phyloP scores from a whole-genome alignment of 306 rosid species.

The Crataegus laevigata region DNA sequence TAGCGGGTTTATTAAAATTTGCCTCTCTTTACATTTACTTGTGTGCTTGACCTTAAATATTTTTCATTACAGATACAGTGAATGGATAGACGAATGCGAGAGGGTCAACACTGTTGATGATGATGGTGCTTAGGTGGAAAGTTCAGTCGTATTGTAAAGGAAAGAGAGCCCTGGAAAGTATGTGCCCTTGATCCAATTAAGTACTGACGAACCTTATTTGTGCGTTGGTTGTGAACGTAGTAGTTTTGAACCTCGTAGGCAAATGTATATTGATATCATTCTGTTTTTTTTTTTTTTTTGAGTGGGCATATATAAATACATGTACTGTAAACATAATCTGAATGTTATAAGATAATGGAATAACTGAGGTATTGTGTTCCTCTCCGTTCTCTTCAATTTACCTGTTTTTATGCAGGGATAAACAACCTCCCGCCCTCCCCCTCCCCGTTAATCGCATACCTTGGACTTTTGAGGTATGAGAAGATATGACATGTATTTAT shows the following conservation, averaged over 20 bases:
- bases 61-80: constrained; percentile 64
- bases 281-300: background rate
- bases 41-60: background rate
- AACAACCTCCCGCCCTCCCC: too few species aligned
- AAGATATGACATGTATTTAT: too few species aligned
- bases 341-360: background rate
- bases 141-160: background rate
- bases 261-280: background rate
- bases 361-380: background rate
- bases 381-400: background rate
- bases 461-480: too few species aligned
- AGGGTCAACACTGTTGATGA: constrained; percentile 75
- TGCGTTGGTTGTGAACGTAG: background rate
- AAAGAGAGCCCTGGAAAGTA: background rate
- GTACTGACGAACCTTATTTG: background rate
- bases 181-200: background rate
- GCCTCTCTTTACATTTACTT: background rate
- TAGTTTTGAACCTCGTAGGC: background rate
- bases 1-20: background rate
- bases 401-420: background rate
- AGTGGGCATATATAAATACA: background rate
- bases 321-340: background rate
- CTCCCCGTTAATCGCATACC: too few species aligned
- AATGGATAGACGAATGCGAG: constrained; percentile 96
- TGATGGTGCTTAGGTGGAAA: constrained; percentile 42